Conservation (phyloP, 2,329 filamentous ascomycete species). For the Ophioceras dolichostomum region DNA sequence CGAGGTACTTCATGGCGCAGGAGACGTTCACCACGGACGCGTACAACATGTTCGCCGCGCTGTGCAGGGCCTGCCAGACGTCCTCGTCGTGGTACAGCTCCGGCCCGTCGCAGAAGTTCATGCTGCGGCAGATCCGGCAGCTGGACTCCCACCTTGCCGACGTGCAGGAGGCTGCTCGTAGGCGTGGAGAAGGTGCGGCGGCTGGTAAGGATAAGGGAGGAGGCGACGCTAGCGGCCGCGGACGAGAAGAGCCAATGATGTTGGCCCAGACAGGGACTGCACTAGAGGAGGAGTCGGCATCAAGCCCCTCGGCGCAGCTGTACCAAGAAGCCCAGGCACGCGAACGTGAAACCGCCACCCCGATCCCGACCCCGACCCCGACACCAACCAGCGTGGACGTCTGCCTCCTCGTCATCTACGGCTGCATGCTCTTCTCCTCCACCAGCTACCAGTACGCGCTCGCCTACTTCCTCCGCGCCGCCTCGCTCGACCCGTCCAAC, state of each 20-base stretch:
- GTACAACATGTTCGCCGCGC: slow-evolving; percentile 68
- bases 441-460: slow-evolving; percentile 75
- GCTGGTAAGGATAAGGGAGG: not conserved
- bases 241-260: not conserved
- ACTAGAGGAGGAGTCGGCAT: not conserved
- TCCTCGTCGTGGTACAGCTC: slow-evolving; percentile 66
- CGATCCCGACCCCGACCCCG: slow-evolving; percentile 11
- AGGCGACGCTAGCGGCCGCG: too few species aligned
- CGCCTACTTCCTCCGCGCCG: slow-evolving; percentile 72
- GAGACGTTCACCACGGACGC: slow-evolving; percentile 70
- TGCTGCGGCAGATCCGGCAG: slow-evolving; percentile 81
- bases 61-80: slow-evolving; percentile 66
- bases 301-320: slow-evolving; percentile 24
- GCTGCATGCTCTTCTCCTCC: slow-evolving; percentile 75
- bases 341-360: too few species aligned
- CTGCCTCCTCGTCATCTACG: slow-evolving; percentile 76
- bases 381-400: slow-evolving; percentile 47
- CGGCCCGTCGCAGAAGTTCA: slow-evolving; percentile 77
- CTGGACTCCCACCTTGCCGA: slow-evolving; percentile 74
- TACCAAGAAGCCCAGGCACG: too few species aligned
- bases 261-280: not conserved
- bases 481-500: slow-evolving; percentile 63
- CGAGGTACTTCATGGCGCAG: slow-evolving; percentile 75
- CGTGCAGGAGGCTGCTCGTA: slow-evolving; percentile 20
- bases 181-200: too few species aligned